Evolutionary conservation across 75 land plant genomes (phyloP), one percentile per base, ranked within the genome.

Genomic region (Ceratopteris richardii): DNA sequence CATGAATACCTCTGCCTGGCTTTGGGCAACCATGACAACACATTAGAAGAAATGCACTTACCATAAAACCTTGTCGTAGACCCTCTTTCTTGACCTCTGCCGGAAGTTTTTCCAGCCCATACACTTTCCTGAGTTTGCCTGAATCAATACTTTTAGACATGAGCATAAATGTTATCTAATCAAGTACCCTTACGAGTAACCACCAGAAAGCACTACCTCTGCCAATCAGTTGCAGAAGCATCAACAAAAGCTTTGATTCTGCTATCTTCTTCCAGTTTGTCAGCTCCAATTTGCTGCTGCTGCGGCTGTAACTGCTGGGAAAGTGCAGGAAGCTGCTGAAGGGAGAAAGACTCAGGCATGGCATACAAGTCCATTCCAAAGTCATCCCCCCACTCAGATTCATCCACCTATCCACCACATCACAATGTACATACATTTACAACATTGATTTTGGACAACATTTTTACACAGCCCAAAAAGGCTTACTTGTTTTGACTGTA

Each of bases 201-300:
- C n/a, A n/a, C n/a, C n/a, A n/a, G n/a, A n/a, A n/a, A n/a, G n/a
- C n/a, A n/a, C 62, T 42, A 89, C 95, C 77, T 60, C 58, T 82
- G 86, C 95, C 95, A 89, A 50, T 89, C 95, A n/a, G n/a, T n/a
- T n/a, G n/a, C n/a, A 51, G 95, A 62, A 26, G 84, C 74, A 44
- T 83, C 91, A 65, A 86, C 67, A 57, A 86, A 73, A 55, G 95
- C 95, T 61, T 78, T 79, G 30, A 89, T 86, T 65, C 76, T 89
- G n/a, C n/a, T n/a, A 26, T 89, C 91, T 57, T 89, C 95, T 31
- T 89, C 95, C 57, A 54, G 78, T 61, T 64, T 80, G 63, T 58
- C 68, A 6, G 71, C 14, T 29, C 73, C 72, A 19, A 54, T 44
- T 50, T 71, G 67, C 68, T 80, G 84, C 14, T 40, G 42, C n/a